These are phyloP conservation scores for Pseudogymnoascus sp. DNA, from an alignment of 2,329 filamentous ascomycete species.

Conservation along the genomic window DNA sequence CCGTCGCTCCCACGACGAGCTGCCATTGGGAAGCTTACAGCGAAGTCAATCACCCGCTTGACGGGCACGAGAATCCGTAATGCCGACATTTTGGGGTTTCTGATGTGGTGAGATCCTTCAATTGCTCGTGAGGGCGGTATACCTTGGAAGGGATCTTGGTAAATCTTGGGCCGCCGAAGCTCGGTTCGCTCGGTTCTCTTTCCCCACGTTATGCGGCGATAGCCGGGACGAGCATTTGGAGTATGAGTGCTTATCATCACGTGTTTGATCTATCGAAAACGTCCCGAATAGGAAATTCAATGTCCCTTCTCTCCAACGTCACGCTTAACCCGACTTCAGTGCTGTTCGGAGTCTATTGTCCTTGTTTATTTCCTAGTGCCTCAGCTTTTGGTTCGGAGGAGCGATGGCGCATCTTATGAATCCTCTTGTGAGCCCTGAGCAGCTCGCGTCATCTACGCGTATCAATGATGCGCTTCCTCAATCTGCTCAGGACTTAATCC, in stretches of 20 bases:
- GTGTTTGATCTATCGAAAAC: constrained; percentile 2
- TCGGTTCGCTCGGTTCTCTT: constrained; percentile 9
- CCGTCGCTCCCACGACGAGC: background rate
- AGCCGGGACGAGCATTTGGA: constrained; percentile 1
- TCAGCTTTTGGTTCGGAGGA: background rate
- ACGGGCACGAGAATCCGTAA: constrained; percentile 73
- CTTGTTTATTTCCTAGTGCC: background rate
- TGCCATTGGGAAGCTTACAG: constrained; percentile 45
- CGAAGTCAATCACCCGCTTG: constrained; percentile 83
- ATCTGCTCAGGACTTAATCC: constrained; percentile 65
- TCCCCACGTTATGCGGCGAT: constrained; percentile 12
- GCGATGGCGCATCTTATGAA: constrained; percentile 61
- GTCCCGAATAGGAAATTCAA: constrained; percentile 9
- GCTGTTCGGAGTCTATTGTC: background rate
- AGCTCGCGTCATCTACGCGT: constrained; percentile 53
- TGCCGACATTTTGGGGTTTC: constrained; percentile 46
- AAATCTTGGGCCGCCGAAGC: constrained; percentile 9
- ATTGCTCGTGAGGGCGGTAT: constrained; percentile 20
- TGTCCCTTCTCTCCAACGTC: background rate
- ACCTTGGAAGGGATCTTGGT: constrained; percentile 3
- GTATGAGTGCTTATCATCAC: background rate
- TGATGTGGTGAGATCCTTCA: constrained; percentile 13
- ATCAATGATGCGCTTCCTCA: constrained; percentile 51
- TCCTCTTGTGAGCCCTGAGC: constrained; percentile 63
- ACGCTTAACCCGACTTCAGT: background rate